Percentiles rank a stretch among this genome's conserved stretches.
phyloP scores from a whole-genome alignment of 345 rosid genomes.

The Corchorus olitorius region DNA sequence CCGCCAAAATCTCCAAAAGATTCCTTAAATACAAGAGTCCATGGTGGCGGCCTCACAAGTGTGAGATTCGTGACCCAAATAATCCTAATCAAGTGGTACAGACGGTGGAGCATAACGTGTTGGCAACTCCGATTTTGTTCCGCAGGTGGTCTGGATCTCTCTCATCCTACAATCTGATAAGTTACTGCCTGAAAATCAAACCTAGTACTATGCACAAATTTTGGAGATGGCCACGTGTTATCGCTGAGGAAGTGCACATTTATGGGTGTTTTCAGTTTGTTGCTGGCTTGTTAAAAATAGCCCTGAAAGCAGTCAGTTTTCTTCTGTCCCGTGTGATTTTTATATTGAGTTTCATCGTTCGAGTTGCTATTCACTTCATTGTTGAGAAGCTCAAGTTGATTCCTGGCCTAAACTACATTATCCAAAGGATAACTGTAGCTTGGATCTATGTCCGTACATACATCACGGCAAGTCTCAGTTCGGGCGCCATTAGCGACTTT shows the following conservation, averaged over 20 bases:
- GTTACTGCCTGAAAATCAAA: constrained; percentile 40
- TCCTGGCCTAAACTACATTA: too few species aligned
- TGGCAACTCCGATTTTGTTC: constrained; percentile 31
- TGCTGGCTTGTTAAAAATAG: background rate
- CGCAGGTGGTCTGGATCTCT: constrained; percentile 63
- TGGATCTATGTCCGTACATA: background rate
- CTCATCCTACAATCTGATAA: constrained; percentile 48
- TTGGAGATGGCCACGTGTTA: constrained; percentile 19
- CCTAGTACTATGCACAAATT: constrained; percentile 30
- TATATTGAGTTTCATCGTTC: background rate
- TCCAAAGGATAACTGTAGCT: background rate
- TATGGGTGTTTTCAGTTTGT: background rate
- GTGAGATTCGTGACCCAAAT: background rate
- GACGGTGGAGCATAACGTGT: constrained; percentile 14
- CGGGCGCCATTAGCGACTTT: constrained; percentile 34
- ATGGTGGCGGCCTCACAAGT: background rate
- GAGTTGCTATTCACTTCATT: too few species aligned
- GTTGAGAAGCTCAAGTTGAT: background rate
- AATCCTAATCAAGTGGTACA: too few species aligned
- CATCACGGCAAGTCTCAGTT: constrained; percentile 20
- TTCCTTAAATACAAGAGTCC: constrained; percentile 26
- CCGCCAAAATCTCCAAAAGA: background rate
- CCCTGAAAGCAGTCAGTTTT: background rate
- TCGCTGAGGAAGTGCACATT: background rate
- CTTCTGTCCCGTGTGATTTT: background rate